Base-by-base conservation (phyloP, 2,329 filamentous ascomycete species). In the Fusarium sp. region DNA sequence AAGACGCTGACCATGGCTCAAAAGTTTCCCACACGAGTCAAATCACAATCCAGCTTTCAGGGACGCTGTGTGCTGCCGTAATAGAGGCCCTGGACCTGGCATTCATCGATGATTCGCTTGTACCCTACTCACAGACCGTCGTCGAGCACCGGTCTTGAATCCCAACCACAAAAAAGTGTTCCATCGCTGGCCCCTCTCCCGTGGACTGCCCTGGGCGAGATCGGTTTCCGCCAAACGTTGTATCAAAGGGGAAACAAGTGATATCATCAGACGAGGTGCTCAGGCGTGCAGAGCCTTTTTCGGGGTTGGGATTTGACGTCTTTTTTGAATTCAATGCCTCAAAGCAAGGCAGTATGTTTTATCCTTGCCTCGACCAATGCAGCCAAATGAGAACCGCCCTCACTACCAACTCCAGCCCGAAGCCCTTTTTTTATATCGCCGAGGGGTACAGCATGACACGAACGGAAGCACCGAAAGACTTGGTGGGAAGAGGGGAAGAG, bases 361-460 rank as follows among this genome's bases (percentile, higher is more conserved):
- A 80, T 81, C 81, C 80, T 82, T 83, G 83, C 83, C 82, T 82
- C 79, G 81, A 80, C 80, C 78, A 79, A 84, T 81, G 80, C 80
- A 82, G 80, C 80, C 80, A 84, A 81, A 82, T 83, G 82, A 83
- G 79, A 86, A 85, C 83, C 83, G 80, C 81, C 81, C 79, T 80
- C 80, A 85, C 79, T 81, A 83, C 84, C 84, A 86, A 86, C 83
- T 85, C 83, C 83, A 78, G 79, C 79, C 80, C 77, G 73, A 79
- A 76, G 76, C 77, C 76, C 76, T 77, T 75, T 82, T 90, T 94
- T 90, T 94, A 97, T 90, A 97, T 95, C 85, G 92, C 93, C 78
- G 92, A 96, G 82, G 93, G 93, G 88, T 97, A 97, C 83, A 97
- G 87, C 93, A 97, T 97, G 83, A 97, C 88, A 83, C 93, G 90